Evolutionary conservation across 192 early-diverging fungal species (phyloP).

Genomic region (Podochytrium sp.): DNA sequence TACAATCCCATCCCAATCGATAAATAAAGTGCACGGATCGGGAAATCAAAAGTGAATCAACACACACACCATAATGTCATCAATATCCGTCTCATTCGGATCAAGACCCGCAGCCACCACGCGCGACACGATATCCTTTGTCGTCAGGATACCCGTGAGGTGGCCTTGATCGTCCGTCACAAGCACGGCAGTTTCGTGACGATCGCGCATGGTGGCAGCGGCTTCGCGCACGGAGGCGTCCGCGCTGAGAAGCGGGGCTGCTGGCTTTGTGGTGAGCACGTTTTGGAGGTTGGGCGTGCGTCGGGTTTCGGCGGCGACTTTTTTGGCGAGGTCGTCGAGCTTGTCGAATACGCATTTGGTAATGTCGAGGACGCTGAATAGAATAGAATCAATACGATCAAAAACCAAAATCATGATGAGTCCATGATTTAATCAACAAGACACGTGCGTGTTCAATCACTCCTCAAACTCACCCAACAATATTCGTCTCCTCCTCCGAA

Average conservation of each 20-base stretch:
- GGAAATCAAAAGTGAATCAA: not conserved
- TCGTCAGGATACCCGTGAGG: slow-evolving; percentile 57
- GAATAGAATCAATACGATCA: too few species aligned
- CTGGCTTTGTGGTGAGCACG: slow-evolving; percentile 19
- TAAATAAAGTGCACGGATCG: not conserved
- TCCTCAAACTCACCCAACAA: too few species aligned
- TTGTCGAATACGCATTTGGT: slow-evolving; percentile 61
- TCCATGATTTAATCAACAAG: too few species aligned
- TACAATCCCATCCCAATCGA: not conserved
- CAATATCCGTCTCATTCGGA: slow-evolving; percentile 86
- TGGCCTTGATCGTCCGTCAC: slow-evolving; percentile 30
- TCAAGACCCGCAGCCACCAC: slow-evolving; percentile 67
- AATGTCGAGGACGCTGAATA: slow-evolving; percentile 59
- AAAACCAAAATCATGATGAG: too few species aligned
- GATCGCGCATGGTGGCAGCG: slow-evolving; percentile 43
- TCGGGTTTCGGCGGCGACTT: slow-evolving; percentile 58
- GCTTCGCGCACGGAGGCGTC: slow-evolving; percentile 51
- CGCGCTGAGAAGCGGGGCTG: slow-evolving; percentile 40
- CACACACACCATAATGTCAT: slow-evolving; percentile 85
- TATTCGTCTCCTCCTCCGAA: slow-evolving; percentile 34
- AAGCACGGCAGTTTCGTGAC: slow-evolving; percentile 50
- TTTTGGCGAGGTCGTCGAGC: slow-evolving; percentile 50
- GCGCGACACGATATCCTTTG: slow-evolving; percentile 54
- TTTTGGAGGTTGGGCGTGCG: slow-evolving; percentile 71
- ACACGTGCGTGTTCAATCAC: too few species aligned